These are phyloP conservation scores for Neonothopanus nambi DNA, from an alignment of 1,284 basidiomycete species.

Conservation along the genomic window DNA sequence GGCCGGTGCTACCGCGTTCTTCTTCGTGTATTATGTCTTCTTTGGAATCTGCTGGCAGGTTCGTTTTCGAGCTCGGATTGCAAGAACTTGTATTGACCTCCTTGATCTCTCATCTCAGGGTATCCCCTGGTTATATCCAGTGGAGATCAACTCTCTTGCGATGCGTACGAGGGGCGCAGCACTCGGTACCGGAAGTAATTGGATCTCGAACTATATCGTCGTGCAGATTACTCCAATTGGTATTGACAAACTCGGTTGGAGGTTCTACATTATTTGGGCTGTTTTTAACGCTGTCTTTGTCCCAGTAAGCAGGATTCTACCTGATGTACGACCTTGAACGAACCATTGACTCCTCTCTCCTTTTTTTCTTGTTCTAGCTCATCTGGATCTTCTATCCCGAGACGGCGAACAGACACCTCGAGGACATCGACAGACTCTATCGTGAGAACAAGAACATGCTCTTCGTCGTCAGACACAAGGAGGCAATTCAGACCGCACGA, in stretches of 20 bases:
- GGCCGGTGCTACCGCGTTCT: conserved; percentile 52
- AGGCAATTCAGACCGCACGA: conserved; percentile 39
- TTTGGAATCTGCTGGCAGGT: conserved; percentile 73
- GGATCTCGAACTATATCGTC: conserved; percentile 64
- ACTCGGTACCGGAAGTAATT: conserved; percentile 68
- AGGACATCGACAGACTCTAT: conserved; percentile 49
- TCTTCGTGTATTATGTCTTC: conserved; percentile 72
- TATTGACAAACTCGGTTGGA: conserved; percentile 45
- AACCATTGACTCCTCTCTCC: neutral
- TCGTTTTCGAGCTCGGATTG: conserved; percentile 3
- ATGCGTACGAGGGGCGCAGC: conserved; percentile 72
- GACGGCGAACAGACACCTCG: conserved; percentile 45
- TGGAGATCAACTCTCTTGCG: conserved; percentile 61
- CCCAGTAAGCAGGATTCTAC: conserved; percentile 33
- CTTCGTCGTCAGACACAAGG: conserved; percentile 39
- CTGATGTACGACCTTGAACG: neutral
- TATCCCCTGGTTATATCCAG: conserved; percentile 68
- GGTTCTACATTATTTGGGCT: conserved; percentile 48
- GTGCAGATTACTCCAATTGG: conserved; percentile 46
- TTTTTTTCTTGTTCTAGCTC: conserved; percentile 26
- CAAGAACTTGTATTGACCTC: neutral
- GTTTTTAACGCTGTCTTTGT: conserved; percentile 47
- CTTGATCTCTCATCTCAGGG: conserved; percentile 33
- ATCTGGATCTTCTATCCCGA: conserved; percentile 47
- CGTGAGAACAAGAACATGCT: conserved; percentile 41